These are phyloP conservation scores for Dictyostelium purpureum DNA, from an alignment of 78 protist species.

Conservation along the genomic window DNA sequence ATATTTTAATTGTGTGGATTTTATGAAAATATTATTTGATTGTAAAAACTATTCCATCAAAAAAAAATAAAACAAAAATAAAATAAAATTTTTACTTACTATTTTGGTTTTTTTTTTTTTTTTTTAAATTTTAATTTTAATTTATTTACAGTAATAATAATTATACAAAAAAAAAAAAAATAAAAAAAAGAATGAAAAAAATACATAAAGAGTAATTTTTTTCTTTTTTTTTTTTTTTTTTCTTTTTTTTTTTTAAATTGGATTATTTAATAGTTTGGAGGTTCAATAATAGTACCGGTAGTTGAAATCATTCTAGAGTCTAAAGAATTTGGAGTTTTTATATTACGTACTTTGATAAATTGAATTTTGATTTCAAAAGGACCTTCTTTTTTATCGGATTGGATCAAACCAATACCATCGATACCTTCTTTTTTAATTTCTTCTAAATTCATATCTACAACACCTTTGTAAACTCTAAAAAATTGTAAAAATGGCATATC, in stretches of 20 bases:
- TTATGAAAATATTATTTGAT: too few relatives aligned
- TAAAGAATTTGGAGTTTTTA: not conserved
- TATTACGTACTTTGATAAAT: not conserved
- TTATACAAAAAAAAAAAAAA: not conserved
- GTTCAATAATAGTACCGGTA: not conserved
- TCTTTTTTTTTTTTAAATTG: not conserved
- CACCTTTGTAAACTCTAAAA: conserved; percentile 42
- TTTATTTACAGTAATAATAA: not conserved
- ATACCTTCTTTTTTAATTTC: not conserved
- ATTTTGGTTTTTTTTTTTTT: too few relatives aligned
- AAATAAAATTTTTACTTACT: too few relatives aligned
- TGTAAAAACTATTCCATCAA: too few relatives aligned
- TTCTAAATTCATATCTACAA: conserved; percentile 7
- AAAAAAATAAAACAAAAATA: too few relatives aligned
- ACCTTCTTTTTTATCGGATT: conserved; percentile 51
- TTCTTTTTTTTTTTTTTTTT: not conserved
- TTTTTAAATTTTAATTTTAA: too few relatives aligned
- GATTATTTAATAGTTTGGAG: not conserved
- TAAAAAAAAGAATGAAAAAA: not conserved
- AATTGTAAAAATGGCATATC: conserved; percentile 21
- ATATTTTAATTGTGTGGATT: too few relatives aligned
- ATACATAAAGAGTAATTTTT: not conserved
- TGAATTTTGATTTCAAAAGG: conserved; percentile 32
- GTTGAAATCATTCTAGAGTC: not conserved
- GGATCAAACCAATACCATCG: conserved; percentile 47